These are phyloP conservation scores for Cicer judaicum DNA, from an alignment of 306 rosid species.

Conservation along the genomic window DNA sequence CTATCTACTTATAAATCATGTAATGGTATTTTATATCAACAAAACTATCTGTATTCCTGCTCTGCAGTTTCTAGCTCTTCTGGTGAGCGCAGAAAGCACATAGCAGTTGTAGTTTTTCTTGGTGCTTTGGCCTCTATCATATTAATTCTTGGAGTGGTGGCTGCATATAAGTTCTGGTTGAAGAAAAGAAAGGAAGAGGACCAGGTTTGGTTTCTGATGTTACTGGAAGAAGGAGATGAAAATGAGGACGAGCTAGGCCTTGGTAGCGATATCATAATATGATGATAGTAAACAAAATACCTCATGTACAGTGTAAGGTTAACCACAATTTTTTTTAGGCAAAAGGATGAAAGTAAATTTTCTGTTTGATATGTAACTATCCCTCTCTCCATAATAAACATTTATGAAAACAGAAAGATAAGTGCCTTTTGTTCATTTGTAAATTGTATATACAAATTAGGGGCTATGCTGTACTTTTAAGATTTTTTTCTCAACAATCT, in stretches of 20 bases:
- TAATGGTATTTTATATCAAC: slow-evolving; percentile 2
- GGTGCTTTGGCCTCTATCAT: slow-evolving; percentile 45
- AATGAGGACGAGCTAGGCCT: slow-evolving; percentile 74
- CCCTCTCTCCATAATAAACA: not conserved
- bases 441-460: not conserved
- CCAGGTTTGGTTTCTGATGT: slow-evolving; percentile 76
- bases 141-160: slow-evolving; percentile 51
- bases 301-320: slow-evolving; percentile 48
- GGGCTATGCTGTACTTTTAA: not conserved
- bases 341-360: slow-evolving; percentile 18
- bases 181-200: slow-evolving; percentile 73
- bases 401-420: slow-evolving; percentile 12
- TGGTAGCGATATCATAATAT: slow-evolving; percentile 48
- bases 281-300: slow-evolving; percentile 31
- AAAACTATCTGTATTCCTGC: slow-evolving; percentile 27
- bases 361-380: slow-evolving; percentile 13
- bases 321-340: slow-evolving; percentile 41
- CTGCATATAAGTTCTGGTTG: slow-evolving; percentile 73
- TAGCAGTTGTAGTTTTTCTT: slow-evolving; percentile 57
- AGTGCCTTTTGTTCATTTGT: not conserved
- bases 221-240: slow-evolving; percentile 81
- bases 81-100: slow-evolving; percentile 49
- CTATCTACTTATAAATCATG: slow-evolving; percentile 5
- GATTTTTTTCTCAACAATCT: slow-evolving; percentile 9
- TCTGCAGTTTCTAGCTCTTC: slow-evolving; percentile 59